Percentiles rank a stretch among this genome's conserved stretches.
phyloP scores from a whole-genome alignment of 2,329 filamentous ascomycete species.

The Colletotrichum trifolii region DNA sequence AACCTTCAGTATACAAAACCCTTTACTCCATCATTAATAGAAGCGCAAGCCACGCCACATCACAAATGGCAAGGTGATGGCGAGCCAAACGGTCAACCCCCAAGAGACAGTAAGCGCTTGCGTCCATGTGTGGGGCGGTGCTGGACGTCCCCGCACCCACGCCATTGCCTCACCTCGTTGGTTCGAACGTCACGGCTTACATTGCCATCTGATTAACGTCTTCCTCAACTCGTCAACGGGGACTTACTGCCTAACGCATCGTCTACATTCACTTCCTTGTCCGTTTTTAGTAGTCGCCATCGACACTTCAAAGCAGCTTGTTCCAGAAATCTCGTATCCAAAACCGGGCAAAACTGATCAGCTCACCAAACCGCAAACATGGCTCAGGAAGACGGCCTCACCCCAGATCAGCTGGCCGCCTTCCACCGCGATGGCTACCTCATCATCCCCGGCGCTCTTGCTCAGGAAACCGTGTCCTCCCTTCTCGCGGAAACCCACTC shows the following conservation, averaged over 20 bases:
- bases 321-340: too few species aligned
- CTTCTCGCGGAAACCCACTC: constrained; percentile 80
- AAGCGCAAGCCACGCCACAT: not conserved
- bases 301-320: too few species aligned
- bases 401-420: constrained; percentile 73
- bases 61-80: too few species aligned
- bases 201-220: too few species aligned
- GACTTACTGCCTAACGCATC: too few species aligned
- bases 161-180: too few species aligned
- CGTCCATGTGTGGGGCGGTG: constrained; percentile 24
- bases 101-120: constrained; percentile 14
- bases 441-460: constrained; percentile 82
- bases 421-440: constrained; percentile 92
- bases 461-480: constrained; percentile 69
- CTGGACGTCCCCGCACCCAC: constrained; percentile 22
- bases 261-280: too few species aligned
- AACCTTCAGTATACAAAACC: constrained; percentile 8
- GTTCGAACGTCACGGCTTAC: too few species aligned
- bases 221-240: too few species aligned
- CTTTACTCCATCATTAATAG: not conserved
- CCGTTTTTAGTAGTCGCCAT: too few species aligned
- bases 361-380: constrained; percentile 12
- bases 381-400: constrained; percentile 65
- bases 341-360: not conserved
- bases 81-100: too few species aligned